Evolutionary conservation across 495 filamentous ascomycete genomes (phyloP).

Genomic region (Tuber indicum): DNA sequence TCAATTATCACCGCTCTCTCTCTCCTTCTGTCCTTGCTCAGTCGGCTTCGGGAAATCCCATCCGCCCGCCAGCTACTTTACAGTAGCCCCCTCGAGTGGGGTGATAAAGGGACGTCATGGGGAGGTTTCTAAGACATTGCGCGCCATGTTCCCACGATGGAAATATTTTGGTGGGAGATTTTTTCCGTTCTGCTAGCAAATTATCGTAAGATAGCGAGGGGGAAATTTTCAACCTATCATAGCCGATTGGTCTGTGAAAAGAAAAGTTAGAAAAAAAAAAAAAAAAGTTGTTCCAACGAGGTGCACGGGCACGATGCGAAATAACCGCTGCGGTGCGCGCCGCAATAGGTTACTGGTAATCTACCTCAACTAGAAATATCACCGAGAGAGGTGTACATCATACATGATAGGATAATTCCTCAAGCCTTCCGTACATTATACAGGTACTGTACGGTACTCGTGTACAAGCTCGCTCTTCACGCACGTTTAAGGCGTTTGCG

Average conservation of each 20-base stretch:
- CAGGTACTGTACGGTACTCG: neutral
- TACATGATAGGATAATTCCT: neutral
- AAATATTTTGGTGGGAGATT: neutral
- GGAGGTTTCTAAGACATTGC: neutral
- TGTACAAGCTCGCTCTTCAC: neutral
- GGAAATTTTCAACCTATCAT: neutral
- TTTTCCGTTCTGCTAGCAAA: neutral
- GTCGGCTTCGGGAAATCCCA: neutral
- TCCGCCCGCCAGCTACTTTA: neutral
- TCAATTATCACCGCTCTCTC: neutral
- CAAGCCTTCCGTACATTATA: neutral
- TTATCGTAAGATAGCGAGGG: neutral
- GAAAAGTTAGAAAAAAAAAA: too few species aligned
- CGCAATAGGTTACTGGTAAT: neutral
- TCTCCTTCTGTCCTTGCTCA: neutral
- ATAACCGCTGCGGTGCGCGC: neutral
- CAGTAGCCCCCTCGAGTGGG: too few species aligned
- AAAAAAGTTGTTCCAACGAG: neutral
- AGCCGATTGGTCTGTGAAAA: neutral
- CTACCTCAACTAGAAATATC: neutral
- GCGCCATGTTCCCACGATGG: neutral
- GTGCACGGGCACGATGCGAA: neutral
- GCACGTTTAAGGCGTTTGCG: neutral
- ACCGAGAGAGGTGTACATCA: neutral
- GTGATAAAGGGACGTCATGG: neutral